Evolutionary conservation across 306 rosid species (phyloP).

Genomic region (Pyrus communis): DNA sequence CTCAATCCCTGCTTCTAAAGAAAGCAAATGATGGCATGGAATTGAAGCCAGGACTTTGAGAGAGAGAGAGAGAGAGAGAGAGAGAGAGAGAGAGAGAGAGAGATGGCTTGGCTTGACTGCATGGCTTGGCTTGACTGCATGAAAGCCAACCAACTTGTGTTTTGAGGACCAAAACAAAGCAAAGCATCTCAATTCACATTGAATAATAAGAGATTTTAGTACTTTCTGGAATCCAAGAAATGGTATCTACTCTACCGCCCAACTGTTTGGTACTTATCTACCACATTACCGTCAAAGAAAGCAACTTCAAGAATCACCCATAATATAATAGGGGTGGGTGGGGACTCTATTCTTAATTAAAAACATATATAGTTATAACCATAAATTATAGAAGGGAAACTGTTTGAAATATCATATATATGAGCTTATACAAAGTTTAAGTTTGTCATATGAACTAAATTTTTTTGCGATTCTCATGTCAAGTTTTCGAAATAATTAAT

Average conservation of each 20-base stretch:
- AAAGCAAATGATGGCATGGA: conserved; percentile 48
- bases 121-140: conserved; percentile 36
- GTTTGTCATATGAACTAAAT: too few relatives aligned
- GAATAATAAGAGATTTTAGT: conserved; percentile 9
- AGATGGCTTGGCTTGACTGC: conserved; percentile 37
- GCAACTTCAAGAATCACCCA: neutral
- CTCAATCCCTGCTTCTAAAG: conserved; percentile 35
- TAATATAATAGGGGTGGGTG: neutral
- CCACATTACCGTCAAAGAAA: neutral
- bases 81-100: conserved; percentile 22
- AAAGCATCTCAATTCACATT: conserved; percentile 4
- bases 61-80: conserved; percentile 7
- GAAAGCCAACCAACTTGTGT: conserved; percentile 32
- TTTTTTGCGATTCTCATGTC: too few relatives aligned
- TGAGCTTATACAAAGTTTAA: too few relatives aligned
- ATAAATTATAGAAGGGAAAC: neutral
- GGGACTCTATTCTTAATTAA: neutral
- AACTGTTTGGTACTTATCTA: neutral
- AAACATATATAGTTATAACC: neutral
- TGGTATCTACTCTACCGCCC: conserved; percentile 9
- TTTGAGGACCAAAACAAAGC: conserved; percentile 28
- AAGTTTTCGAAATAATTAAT: too few relatives aligned
- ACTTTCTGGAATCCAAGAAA: conserved; percentile 43
- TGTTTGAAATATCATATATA: too few relatives aligned
- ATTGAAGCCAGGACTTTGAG: conserved; percentile 19